Evolutionary conservation across 2,329 filamentous ascomycete genomes (phyloP), one percentile per base, ranked within the genome.

Genomic region (Verticillium albo-atrum): DNA sequence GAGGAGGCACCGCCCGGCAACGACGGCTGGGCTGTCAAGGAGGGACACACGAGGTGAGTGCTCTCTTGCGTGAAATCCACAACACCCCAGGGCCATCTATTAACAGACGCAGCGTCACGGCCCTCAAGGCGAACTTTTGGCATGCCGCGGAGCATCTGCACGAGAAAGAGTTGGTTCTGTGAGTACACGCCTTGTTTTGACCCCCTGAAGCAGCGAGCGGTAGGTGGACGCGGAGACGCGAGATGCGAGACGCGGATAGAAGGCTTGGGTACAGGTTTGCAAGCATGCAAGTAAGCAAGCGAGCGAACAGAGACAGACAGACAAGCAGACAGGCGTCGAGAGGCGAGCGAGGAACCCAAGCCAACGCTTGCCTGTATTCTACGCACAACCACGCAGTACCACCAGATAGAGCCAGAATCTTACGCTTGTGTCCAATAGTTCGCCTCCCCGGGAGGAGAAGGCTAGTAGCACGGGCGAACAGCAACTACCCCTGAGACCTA

Each of bases 61-160:
- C 15, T 7, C 32, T 54, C 10, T 37, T 17, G 37, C 34, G 14
- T 53, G 47, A 35, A 50, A 14, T 58, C 27, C 60, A 20, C 14
- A 26, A 17, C n/a, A 4, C 12, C 10, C 3, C n/a, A n/a, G 12
- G n/a, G 42, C 34, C 20, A 14, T 23, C 12, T 25, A 37, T 32
- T 26, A 20, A 51, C 59, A 61, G 12, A 67, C 30, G 63, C 68
- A 96, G 92, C 74, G 87, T 99, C 59, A 97, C 95, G 4, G 91
- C 94, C 15, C 75, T 98, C 65, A 91, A 90, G 73, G 93, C 94
- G 50, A 97, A 97, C 74, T 99, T 97, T 74, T 92, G 90, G 84
- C 91, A 94, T 72, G 82, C 84, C 12, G 75, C 80, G 42, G 79
- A 84, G 62, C 81, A 87, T 61, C 79, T 87, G 67, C 79, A 87